Evolutionary conservation across 441 rosid species (phyloP).

Genomic region (Adansonia grandidieri): DNA sequence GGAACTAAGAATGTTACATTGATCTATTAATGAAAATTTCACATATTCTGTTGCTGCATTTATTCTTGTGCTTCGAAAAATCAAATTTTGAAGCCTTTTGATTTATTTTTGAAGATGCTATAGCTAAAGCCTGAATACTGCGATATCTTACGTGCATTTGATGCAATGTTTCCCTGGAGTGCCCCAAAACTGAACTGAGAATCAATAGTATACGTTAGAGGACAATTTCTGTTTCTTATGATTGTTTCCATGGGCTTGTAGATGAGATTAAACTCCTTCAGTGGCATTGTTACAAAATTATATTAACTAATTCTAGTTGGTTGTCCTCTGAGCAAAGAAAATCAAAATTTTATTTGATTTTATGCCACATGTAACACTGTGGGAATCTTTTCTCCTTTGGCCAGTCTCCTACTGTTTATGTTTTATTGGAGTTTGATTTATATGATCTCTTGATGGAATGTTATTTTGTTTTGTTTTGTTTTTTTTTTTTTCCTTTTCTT

Average conservation of each 20-base stretch:
- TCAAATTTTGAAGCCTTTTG: not conserved
- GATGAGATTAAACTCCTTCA: constrained; percentile 5
- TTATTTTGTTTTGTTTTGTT: not conserved
- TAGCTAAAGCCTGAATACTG: not conserved
- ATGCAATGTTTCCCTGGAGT: not conserved
- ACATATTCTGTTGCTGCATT: not conserved
- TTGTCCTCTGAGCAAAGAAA: not conserved
- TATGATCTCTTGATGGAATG: not conserved
- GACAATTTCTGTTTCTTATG: not conserved
- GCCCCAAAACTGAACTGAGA: not conserved
- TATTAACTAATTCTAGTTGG: not conserved
- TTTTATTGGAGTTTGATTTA: not conserved
- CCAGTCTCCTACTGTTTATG: not conserved
- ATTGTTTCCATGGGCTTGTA: not conserved
- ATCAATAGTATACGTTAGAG: not conserved
- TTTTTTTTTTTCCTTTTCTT: not conserved
- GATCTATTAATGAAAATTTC: constrained; percentile 3
- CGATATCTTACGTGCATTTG: not conserved
- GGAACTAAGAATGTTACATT: constrained; percentile 18
- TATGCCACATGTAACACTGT: not conserved
- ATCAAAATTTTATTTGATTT: not conserved
- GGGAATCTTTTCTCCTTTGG: too few relatives aligned
- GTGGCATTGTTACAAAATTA: not conserved
- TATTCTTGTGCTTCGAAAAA: not conserved
- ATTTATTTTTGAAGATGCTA: constrained; percentile 14